Conservation (phyloP, 2,329 filamentous ascomycete genomes). For the Bertia moriformis region DNA sequence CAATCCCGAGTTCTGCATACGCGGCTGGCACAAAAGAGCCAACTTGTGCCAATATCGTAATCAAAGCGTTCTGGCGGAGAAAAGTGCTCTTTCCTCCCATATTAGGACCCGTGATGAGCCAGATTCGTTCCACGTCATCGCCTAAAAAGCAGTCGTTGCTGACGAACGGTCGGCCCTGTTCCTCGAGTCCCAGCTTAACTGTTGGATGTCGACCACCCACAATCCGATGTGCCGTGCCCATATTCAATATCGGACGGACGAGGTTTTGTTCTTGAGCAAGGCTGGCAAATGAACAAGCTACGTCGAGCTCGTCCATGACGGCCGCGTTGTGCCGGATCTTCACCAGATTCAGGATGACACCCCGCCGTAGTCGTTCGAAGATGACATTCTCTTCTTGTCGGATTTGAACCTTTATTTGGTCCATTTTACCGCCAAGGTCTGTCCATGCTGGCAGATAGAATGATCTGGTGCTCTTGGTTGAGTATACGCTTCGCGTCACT, state of each 20-base stretch:
- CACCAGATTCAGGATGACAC: slow-evolving; percentile 50
- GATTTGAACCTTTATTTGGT: slow-evolving; percentile 46
- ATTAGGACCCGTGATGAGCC: slow-evolving; percentile 47
- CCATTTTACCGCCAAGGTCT: slow-evolving; percentile 43
- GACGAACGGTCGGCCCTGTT: slow-evolving; percentile 51
- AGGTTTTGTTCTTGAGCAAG: slow-evolving; percentile 47
- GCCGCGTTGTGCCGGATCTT: slow-evolving; percentile 53
- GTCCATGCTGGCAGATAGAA: slow-evolving; percentile 58
- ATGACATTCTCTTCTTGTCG: slow-evolving; percentile 54
- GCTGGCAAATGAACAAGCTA: slow-evolving; percentile 51
- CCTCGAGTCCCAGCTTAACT: slow-evolving; percentile 48
- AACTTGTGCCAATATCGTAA: slow-evolving; percentile 58
- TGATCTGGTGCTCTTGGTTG: slow-evolving; percentile 54
- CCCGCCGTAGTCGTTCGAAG: slow-evolving; percentile 40
- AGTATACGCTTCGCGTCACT: slow-evolving; percentile 32
- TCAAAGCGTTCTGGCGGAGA: slow-evolving; percentile 58
- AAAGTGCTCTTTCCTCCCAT: slow-evolving; percentile 69
- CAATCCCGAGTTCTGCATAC: slow-evolving; percentile 55
- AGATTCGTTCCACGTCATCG: slow-evolving; percentile 34
- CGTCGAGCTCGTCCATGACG: slow-evolving; percentile 57
- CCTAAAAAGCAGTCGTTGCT: slow-evolving; percentile 56
- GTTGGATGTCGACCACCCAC: slow-evolving; percentile 56
- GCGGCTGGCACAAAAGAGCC: slow-evolving; percentile 59
- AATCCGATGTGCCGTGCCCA: slow-evolving; percentile 39
- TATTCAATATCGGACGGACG: slow-evolving; percentile 44